These are phyloP conservation scores for Colletotrichum tropicale DNA, from an alignment of 2,329 filamentous ascomycete species.

Conservation along the genomic window DNA sequence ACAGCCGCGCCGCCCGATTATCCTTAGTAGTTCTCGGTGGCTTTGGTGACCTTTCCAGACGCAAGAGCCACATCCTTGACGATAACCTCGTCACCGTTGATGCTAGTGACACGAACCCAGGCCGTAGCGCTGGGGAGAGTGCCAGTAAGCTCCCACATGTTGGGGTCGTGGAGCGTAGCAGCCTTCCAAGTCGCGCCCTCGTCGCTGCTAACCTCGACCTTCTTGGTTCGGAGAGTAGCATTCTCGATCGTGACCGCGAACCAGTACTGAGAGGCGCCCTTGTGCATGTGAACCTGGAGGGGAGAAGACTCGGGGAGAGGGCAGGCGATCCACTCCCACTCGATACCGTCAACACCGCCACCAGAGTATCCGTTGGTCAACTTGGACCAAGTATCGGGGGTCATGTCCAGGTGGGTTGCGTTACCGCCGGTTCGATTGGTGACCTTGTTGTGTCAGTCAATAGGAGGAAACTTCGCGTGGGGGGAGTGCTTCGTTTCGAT, in stretches of 20 bases:
- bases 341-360: not conserved
- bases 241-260: conserved; percentile 24
- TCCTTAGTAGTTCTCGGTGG: not conserved
- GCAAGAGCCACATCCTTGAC: not conserved
- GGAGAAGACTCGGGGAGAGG: not conserved
- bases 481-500: not conserved
- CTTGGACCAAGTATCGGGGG: not conserved
- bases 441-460: not conserved
- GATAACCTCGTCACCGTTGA: not conserved
- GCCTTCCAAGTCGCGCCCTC: not conserved
- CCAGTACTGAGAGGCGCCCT: conserved; percentile 21
- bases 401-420: not conserved
- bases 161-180: not conserved
- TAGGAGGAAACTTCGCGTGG: not conserved
- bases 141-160: not conserved
- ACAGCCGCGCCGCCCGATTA: not conserved
- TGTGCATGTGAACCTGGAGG: conserved; percentile 21
- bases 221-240: conserved; percentile 20
- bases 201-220: not conserved
- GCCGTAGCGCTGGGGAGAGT: not conserved
- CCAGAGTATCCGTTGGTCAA: not conserved
- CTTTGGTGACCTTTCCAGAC: not conserved
- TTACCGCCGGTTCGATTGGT: not conserved
- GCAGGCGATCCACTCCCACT: not conserved
- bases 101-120: not conserved